Base-by-base conservation (phyloP, 306 rosid species). In the Gastrolobium bilobum region DNA sequence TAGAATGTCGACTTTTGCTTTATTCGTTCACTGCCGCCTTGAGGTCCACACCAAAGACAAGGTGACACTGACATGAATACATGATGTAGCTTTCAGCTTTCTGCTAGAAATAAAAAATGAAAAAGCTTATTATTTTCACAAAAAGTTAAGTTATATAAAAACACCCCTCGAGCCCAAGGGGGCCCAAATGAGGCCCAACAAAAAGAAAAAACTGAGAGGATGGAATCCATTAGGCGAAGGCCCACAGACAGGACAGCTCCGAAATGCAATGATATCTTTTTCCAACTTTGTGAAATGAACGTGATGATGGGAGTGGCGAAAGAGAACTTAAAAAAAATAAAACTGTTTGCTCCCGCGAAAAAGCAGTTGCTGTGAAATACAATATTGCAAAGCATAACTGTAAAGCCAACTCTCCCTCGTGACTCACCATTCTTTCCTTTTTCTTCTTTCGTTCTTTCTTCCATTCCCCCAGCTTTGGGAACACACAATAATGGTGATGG, bases 281-380 rank as follows among this genome's bases (percentile, higher is more conserved):
- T 65, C 30, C 10, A 7, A 59, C 26, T 44, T 62, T 10, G 14
- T 4, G 14, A 73, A 57, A 53, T n/a, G 44, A 53, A 4, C 7
- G 11, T 70, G 47, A 81, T 81, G 67, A 79, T 79, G 51, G 58
- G 3, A 66, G 56, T 4, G 31, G 53, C 11, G 38, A 7, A 43
- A 67, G 48, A 83, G 48, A 76, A 53, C 87, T 84, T 85, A 87
- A 81, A 20, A 20, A 87, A 81, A 20, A 20, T 20, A 87, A 81
- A 81, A 83, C 82, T 74, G 92, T 79, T 75, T 73, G 43, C 86
- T 91, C 93, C 95, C 92, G 90, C 95, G 84, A 31, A 90, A 89
- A 87, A 85, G 93, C 68, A 63, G 42, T 79, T 88, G 78, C 66
- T 65, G 14, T 68, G 78, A 74, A 50, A 80, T 85, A 56, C 82